phyloP scores from a whole-genome alignment of 2,329 filamentous ascomycete genomes.

The Coleophoma eucalyptorum region DNA sequence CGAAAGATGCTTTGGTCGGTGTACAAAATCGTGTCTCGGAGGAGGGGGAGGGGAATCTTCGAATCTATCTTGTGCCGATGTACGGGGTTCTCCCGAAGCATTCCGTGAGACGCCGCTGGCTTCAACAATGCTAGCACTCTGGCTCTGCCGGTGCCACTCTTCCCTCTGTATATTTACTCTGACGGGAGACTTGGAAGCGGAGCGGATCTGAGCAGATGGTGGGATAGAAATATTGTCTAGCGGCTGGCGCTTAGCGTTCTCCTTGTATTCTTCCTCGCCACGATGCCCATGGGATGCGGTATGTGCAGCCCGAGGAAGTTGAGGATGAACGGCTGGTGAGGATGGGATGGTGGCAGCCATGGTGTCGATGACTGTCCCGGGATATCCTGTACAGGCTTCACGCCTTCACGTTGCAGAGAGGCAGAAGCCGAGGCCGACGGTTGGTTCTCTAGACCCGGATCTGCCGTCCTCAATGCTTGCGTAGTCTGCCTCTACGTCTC shows the following conservation, averaged over 20 bases:
- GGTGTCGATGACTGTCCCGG: background rate
- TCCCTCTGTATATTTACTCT: slow-evolving; percentile 50
- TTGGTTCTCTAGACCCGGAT: too few species aligned
- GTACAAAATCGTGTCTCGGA: slow-evolving; percentile 17
- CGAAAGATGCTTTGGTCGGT: slow-evolving; percentile 14
- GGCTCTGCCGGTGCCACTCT: slow-evolving; percentile 48
- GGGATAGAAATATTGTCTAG: slow-evolving; percentile 17
- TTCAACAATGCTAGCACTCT: slow-evolving; percentile 45
- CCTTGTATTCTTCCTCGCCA: slow-evolving; percentile 15
- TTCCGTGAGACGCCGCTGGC: slow-evolving; percentile 9
- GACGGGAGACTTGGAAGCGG: slow-evolving; percentile 52
- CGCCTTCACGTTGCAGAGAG: too few species aligned
- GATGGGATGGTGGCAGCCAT: background rate
- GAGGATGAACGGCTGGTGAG: background rate
- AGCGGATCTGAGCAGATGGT: slow-evolving; percentile 35
- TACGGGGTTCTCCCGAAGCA: slow-evolving; percentile 4
- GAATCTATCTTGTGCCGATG: too few species aligned
- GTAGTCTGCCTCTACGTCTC: too few species aligned
- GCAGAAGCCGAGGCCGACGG: too few species aligned
- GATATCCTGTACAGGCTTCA: too few species aligned
- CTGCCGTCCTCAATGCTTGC: too few species aligned
- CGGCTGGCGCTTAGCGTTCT: slow-evolving; percentile 18
- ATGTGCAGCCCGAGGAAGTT: background rate
- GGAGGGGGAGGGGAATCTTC: too few species aligned
- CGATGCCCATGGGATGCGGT: background rate